Percentiles rank a stretch among this genome's conserved stretches.
These are phyloP conservation scores for Populus alba DNA, from an alignment of 345 rosid genomes.

Conservation along the genomic window DNA sequence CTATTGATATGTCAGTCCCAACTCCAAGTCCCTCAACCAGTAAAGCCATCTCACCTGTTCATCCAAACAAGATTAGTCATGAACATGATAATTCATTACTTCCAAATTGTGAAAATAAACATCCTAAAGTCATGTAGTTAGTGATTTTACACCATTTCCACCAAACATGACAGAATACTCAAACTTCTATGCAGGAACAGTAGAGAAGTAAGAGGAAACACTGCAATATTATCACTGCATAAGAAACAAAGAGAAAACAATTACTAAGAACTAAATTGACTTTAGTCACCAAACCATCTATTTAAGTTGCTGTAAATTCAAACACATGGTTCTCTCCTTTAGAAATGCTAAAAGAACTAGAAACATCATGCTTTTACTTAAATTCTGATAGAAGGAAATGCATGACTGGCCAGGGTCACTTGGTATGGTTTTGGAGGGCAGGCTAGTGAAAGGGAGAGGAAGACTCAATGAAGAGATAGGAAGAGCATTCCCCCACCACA, in stretches of 20 bases:
- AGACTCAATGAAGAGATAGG: background rate
- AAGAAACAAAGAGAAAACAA: background rate
- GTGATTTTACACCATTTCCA: slow-evolving; percentile 1
- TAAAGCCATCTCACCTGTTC: slow-evolving; percentile 97
- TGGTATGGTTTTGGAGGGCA: background rate
- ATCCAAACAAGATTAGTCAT: slow-evolving; percentile 21
- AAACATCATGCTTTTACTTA: background rate
- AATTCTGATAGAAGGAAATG: background rate
- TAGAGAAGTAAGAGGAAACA: background rate
- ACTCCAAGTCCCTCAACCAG: slow-evolving; percentile 89
- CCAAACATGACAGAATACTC: background rate
- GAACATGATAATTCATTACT: background rate
- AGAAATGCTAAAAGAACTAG: background rate
- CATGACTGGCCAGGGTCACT: background rate
- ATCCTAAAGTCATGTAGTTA: background rate
- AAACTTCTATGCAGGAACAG: background rate
- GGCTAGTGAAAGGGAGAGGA: background rate
- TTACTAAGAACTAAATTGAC: background rate
- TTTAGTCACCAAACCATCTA: background rate
- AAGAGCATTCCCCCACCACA: background rate
- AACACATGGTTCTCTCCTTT: background rate
- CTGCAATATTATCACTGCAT: background rate
- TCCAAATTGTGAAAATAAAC: background rate
- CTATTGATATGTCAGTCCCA: slow-evolving; percentile 78
- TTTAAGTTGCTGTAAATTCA: background rate